Percentiles rank a stretch among this genome's conserved stretches.
Conservation (phyloP, 352 stramenopile species). For the Pythium chondricola region DNA sequence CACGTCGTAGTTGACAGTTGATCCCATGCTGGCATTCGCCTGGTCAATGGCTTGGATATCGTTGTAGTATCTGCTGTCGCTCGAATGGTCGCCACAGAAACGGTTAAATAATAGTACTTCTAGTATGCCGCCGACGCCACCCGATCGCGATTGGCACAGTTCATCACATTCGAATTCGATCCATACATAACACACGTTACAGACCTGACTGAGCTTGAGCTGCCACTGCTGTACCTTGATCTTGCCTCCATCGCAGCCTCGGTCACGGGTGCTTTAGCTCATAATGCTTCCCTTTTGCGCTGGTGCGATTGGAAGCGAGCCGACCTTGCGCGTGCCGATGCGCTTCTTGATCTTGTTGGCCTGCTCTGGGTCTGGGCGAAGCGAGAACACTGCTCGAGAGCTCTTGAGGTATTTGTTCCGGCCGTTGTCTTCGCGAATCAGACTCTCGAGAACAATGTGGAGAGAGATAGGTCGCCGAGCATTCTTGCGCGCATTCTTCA, state of each 20-base stretch:
- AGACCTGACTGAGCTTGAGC: too few species aligned
- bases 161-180: too few species aligned
- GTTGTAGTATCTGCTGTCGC: too few species aligned
- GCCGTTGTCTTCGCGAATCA: conserved; percentile 71
- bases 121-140: too few species aligned
- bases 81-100: too few species aligned
- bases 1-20: conserved; percentile 48
- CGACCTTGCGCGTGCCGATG: conserved; percentile 53
- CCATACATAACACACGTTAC: too few species aligned
- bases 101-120: too few species aligned
- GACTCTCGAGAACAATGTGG: conserved; percentile 73
- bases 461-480: conserved; percentile 57
- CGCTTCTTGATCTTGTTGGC: conserved; percentile 76
- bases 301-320: conserved; percentile 45
- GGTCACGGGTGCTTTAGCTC: conserved; percentile 11
- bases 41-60: too few species aligned
- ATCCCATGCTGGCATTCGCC: neutral
- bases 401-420: conserved; percentile 84
- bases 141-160: too few species aligned
- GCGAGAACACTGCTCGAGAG: conserved; percentile 63
- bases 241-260: too few species aligned
- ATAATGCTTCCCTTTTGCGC: conserved; percentile 72
- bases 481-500: conserved; percentile 66
- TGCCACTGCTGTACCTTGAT: too few species aligned
- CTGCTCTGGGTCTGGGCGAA: conserved; percentile 68